phyloP scores from a whole-genome alignment of 2,329 filamentous ascomycete genomes.

The Colletotrichum spinosum region DNA sequence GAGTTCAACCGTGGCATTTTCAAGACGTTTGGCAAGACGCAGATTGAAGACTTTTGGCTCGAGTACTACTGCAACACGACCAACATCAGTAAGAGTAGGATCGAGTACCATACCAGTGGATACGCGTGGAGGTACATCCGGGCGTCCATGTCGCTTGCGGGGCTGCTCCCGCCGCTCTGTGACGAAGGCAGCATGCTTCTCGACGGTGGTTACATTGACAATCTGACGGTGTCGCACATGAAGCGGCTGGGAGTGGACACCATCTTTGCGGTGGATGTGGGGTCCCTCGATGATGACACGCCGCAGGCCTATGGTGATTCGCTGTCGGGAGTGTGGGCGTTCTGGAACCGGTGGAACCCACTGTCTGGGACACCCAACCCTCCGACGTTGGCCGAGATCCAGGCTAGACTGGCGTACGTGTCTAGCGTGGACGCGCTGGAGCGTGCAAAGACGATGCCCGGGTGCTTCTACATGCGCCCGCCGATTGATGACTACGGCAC shows the following conservation, averaged over 20 bases:
- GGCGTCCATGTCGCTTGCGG: conserved; percentile 96
- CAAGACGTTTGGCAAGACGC: conserved; percentile 96
- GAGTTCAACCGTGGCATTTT: conserved; percentile 99
- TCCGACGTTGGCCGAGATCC: conserved; percentile 94
- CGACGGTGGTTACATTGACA: conserved; percentile 97
- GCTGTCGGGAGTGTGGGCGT: conserved; percentile 93
- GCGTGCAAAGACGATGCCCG: conserved; percentile 88
- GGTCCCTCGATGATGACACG: conserved; percentile 89
- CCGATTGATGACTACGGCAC: conserved; percentile 95
- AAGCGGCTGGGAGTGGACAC: conserved; percentile 91
- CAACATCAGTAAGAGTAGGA: conserved; percentile 93
- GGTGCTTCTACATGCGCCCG: conserved; percentile 96
- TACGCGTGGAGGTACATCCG: conserved; percentile 98
- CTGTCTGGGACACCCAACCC: conserved; percentile 91
- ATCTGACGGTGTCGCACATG: conserved; percentile 97
- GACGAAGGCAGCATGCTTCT: conserved; percentile 97
- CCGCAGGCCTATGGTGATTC: conserved; percentile 95
- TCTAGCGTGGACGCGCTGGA: conserved; percentile 95
- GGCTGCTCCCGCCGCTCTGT: conserved; percentile 90
- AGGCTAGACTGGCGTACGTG: conserved; percentile 93
- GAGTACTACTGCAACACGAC: conserved; percentile 99
- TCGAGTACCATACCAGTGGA: conserved; percentile 93
- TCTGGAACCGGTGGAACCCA: conserved; percentile 96
- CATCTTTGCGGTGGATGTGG: conserved; percentile 96
- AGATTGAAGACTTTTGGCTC: conserved; percentile 99